Percentiles rank a stretch among this genome's conserved stretches.
These are phyloP conservation scores for Eucalyptus tenuipes DNA, from an alignment of 345 rosid species.

Conservation along the genomic window DNA sequence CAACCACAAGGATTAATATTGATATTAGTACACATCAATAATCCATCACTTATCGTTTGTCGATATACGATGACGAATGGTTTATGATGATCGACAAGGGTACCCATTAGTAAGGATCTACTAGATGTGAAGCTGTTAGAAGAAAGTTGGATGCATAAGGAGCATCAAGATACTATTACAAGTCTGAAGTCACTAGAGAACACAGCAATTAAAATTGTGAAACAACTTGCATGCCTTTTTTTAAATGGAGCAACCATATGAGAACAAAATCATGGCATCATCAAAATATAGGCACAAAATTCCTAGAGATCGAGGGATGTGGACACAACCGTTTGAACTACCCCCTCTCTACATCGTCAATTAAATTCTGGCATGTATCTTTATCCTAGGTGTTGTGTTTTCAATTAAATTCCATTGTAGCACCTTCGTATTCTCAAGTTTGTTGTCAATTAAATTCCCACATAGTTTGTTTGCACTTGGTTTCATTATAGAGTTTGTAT, in stretches of 20 bases:
- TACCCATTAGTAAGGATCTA: not conserved
- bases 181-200: not conserved
- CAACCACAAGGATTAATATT: not conserved
- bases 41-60: too few species aligned
- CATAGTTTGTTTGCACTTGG: not conserved
- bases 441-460: not conserved
- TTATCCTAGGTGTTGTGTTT: not conserved
- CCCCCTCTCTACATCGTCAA: fast-evolving
- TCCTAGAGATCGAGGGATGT: not conserved
- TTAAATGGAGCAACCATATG: not conserved
- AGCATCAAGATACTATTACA: not conserved
- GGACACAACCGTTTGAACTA: fast-evolving
- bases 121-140: not conserved
- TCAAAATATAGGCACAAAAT: not conserved
- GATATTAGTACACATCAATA: not conserved
- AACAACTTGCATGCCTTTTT: not conserved
- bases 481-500: not conserved
- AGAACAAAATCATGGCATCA: not conserved
- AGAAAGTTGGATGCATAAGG: not conserved
- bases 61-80: not conserved
- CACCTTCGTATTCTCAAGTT: not conserved
- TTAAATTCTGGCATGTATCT: too few species aligned
- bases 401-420: not conserved
- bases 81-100: not conserved
- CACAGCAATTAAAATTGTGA: not conserved